Percentiles rank a stretch among this genome's conserved stretches.
Evolutionary conservation across 2,329 filamentous ascomycete genomes (phyloP).

Genomic region (Trichoderma koningii): DNA sequence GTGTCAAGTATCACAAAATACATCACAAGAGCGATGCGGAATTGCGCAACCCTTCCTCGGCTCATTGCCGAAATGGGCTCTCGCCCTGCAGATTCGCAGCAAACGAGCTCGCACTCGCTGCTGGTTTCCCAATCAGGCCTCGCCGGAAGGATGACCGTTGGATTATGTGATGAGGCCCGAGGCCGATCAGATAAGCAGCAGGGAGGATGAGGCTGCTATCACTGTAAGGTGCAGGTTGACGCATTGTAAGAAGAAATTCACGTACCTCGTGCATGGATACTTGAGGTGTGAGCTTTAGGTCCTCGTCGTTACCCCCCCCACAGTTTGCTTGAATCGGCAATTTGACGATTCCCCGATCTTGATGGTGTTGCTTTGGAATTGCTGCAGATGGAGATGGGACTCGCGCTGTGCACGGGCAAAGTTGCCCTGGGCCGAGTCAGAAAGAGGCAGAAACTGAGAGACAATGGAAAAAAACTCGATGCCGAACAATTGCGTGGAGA

Average conservation of each 20-base stretch:
- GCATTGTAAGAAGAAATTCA: neutral
- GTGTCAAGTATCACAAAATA: neutral
- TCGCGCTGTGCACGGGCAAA: neutral
- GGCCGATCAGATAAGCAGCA: constrained; percentile 3
- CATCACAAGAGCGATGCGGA: neutral
- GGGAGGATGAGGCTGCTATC: neutral
- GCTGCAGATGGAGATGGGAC: neutral
- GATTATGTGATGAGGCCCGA: neutral
- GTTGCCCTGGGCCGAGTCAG: neutral
- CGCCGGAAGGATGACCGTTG: constrained; percentile 1
- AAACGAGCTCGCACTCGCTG: neutral
- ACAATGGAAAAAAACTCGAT: neutral
- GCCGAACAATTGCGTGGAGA: neutral
- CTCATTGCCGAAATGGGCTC: constrained; percentile 18
- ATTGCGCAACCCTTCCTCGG: neutral
- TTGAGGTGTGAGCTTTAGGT: neutral
- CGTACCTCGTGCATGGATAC: neutral
- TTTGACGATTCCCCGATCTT: neutral
- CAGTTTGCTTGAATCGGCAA: neutral
- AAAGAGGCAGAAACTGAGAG: neutral
- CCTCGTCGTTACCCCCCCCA: neutral
- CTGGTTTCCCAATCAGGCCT: constrained; percentile 3
- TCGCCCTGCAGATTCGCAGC: neutral
- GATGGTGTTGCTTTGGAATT: neutral
- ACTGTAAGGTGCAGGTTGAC: no score